These are phyloP conservation scores for Pilaira anomala DNA, from an alignment of 192 early-diverging fungal species.

Conservation along the genomic window DNA sequence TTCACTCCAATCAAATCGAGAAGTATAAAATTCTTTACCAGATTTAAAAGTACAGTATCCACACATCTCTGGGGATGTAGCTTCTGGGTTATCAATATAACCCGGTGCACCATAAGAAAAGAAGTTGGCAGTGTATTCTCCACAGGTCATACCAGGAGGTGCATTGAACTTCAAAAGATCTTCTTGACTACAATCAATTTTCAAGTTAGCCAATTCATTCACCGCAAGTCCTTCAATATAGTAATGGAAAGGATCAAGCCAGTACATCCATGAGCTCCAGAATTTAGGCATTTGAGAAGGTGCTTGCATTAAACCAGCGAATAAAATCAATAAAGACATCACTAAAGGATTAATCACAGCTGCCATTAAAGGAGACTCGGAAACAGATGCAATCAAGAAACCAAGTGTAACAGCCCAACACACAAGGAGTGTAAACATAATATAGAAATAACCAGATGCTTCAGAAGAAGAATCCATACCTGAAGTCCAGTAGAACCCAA, in stretches of 20 bases:
- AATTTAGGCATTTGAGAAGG: slow-evolving; percentile 59
- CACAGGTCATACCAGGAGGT: slow-evolving; percentile 58
- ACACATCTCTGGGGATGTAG: slow-evolving; percentile 45
- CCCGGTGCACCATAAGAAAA: slow-evolving; percentile 46
- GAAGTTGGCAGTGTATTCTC: slow-evolving; percentile 56
- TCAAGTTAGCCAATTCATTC: slow-evolving; percentile 54
- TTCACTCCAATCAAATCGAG: slow-evolving; percentile 48
- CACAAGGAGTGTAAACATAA: slow-evolving; percentile 56
- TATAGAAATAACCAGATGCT: slow-evolving; percentile 61
- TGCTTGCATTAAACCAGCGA: slow-evolving; percentile 68
- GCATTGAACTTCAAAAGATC: slow-evolving; percentile 59
- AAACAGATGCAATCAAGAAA: slow-evolving; percentile 65
- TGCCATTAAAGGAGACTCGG: slow-evolving; percentile 55
- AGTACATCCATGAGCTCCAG: slow-evolving; percentile 68
- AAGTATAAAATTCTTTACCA: slow-evolving; percentile 56
- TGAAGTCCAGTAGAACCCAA: slow-evolving; percentile 76
- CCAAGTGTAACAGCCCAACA: slow-evolving; percentile 69
- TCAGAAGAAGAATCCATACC: slow-evolving; percentile 51
- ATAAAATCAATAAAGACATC: slow-evolving; percentile 64
- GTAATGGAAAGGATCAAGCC: slow-evolving; percentile 66
- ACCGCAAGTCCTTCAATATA: slow-evolving; percentile 61
- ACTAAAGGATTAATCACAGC: slow-evolving; percentile 67
- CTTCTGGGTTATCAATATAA: slow-evolving; percentile 53
- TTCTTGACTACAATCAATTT: slow-evolving; percentile 40
- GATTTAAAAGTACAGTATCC: slow-evolving; percentile 58